phyloP scores from a whole-genome alignment of 805 yeast species.

The Pichia sporocuriosa region DNA sequence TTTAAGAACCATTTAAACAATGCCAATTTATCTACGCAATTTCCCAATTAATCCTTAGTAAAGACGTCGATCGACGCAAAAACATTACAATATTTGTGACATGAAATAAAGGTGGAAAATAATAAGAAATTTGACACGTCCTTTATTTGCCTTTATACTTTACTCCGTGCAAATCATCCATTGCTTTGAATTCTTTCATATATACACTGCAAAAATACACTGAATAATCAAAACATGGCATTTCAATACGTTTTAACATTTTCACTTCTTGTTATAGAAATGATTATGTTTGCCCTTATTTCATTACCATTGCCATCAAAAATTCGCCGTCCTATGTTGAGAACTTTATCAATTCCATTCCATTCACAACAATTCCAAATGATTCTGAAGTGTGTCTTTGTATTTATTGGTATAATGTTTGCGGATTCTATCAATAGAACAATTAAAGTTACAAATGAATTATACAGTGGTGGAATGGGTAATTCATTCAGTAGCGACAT shows the following conservation, averaged over 20 bases:
- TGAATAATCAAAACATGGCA: too few species aligned
- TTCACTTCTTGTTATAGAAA: slow-evolving; percentile 68
- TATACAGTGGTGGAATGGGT: slow-evolving; percentile 34
- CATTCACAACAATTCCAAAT: slow-evolving; percentile 64
- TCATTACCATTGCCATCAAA: slow-evolving; percentile 82
- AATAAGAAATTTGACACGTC: too few species aligned
- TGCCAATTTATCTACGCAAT: too few species aligned
- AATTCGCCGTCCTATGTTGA: slow-evolving; percentile 61
- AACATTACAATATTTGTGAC: too few species aligned
- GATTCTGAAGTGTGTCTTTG: slow-evolving; percentile 73
- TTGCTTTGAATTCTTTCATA: too few species aligned
- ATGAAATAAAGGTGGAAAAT: too few species aligned
- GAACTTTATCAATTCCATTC: slow-evolving; percentile 61
- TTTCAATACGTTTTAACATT: slow-evolving; percentile 41
- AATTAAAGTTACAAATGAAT: slow-evolving; percentile 57
- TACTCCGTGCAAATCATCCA: too few species aligned
- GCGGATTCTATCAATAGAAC: slow-evolving; percentile 86
- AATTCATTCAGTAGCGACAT: slow-evolving; percentile 12
- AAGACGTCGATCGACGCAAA: too few species aligned
- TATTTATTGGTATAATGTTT: slow-evolving; percentile 77
- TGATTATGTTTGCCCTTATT: slow-evolving; percentile 68
- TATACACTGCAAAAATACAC: too few species aligned
- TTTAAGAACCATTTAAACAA: too few species aligned
- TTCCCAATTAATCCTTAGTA: too few species aligned
- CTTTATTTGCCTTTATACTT: too few species aligned